Base-by-base conservation (phyloP, 192 early-diverging fungal species). In the Coemansia sp. region DNA sequence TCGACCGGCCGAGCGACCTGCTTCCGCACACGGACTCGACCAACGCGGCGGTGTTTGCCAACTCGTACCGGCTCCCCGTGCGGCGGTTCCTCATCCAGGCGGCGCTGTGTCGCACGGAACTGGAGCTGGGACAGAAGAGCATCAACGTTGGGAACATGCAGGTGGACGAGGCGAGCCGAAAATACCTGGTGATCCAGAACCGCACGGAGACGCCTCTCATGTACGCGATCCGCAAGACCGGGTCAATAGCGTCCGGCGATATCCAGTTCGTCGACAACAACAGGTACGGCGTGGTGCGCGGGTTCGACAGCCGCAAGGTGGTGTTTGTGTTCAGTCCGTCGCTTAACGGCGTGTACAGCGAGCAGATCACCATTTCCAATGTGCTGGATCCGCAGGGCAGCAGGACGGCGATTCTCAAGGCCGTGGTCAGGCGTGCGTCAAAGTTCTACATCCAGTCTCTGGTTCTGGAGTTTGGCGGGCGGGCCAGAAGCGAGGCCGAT, bases 81-180 rank as follows among this genome's bases (percentile, higher is more conserved):
- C 90, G 97, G 3, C 93, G 98, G 75, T 86, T 99, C 38, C 86
- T 99, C 75, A 84, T 99, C 1, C 89, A 94, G 47, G 89, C 92
- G 9, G 88, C 92, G 5, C 84, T 98, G 21, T 92, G 90, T 65
- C 84, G 91, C 26, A 92, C 94, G 6, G 84, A 92, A 45, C 93
- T 99, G 86, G 95, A 95, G 45, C 77, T 99, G 2, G 95, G 95
- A 19, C 97, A 99, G 72, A 93, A 93, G 71, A 93, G 95, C 77
- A 97, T 97, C 81, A 98, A 98, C 62, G 97, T 99, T 80, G 97
- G 97, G 39, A 85, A 87, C 21, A 85, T 98, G 61, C 93, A 97
- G 73, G 89, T 89, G 49, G 93, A 94, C 71, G 90, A 92, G 71
- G 42, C 72, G 0, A 86, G 88, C 48, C 85, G 92, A 47, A 93